phyloP scores from a whole-genome alignment of 2,329 filamentous ascomycete species.

The Sclerotinia sclerotiorum region DNA sequence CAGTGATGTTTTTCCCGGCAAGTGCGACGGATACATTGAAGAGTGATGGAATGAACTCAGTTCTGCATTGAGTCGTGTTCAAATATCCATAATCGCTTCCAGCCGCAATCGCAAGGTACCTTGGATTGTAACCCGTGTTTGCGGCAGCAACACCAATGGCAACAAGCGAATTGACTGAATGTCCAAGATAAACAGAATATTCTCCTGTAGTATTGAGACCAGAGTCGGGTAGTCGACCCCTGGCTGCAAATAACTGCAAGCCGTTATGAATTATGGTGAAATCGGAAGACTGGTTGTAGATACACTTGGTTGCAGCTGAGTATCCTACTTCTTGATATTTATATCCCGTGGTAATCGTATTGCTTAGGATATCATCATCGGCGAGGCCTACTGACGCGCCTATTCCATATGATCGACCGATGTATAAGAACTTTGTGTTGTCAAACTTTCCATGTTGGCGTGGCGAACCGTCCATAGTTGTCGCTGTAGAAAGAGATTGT shows the following conservation, averaged over 20 bases:
- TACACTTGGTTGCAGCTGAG: slow-evolving; percentile 40
- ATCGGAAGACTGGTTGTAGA: slow-evolving; percentile 41
- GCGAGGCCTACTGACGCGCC: slow-evolving; percentile 12
- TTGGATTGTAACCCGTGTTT: background rate
- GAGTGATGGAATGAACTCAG: slow-evolving; percentile 7
- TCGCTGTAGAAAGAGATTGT: slow-evolving; percentile 5
- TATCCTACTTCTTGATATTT: slow-evolving; percentile 42
- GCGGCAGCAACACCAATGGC: slow-evolving; percentile 22
- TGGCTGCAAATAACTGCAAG: background rate
- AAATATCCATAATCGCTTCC: slow-evolving; percentile 22
- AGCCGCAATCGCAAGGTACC: slow-evolving; percentile 20
- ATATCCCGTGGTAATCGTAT: slow-evolving; percentile 31
- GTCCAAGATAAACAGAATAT: slow-evolving; percentile 16
- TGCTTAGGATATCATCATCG: slow-evolving; percentile 8
- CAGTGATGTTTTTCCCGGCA: slow-evolving; percentile 11
- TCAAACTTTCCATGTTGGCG: slow-evolving; percentile 12
- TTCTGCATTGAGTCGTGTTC: slow-evolving; percentile 25
- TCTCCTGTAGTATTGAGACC: slow-evolving; percentile 10
- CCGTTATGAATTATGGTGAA: background rate
- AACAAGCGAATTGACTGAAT: slow-evolving; percentile 10
- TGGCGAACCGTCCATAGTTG: background rate
- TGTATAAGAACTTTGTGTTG: background rate
- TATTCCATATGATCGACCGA: slow-evolving; percentile 10
- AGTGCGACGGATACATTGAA: slow-evolving; percentile 23
- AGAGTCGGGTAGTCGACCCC: slow-evolving; percentile 20